Evolutionary conservation across 2,329 filamentous ascomycete genomes (phyloP), one percentile per base, ranked within the genome.

Genomic region (Alternaria sp.): DNA sequence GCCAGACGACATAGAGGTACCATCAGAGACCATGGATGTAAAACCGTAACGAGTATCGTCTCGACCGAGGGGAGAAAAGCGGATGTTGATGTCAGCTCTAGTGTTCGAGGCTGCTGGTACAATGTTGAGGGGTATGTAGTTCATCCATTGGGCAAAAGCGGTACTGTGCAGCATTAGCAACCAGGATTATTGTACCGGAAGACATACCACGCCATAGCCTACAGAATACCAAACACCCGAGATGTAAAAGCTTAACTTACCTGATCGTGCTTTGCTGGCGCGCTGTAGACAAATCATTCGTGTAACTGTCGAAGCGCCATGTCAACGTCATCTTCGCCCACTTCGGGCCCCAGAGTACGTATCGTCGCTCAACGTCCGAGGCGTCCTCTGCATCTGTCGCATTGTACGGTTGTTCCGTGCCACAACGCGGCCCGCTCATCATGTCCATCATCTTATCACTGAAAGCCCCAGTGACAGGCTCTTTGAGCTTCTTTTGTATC

Each of bases 311-410:
- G 47, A 76, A 73, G 12, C 67, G 69, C 64, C 75, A 77, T 0
- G 73, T 76, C 30, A 77, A 49, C 3, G 68, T 57, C 10, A 69
- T 66, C 46, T 72, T 70, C 28, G 72, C 63, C 75, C 75, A 75
- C 37, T 73, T 75, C 6, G 73, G 64, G 12, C 73, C 75, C 73
- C 72, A 76, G 3, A 76, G 56, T 20, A 75, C 71, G 58, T 69
- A 77, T 64, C 74, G 65, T 51, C 64, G 72, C 11, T 65, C 53
- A 6, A 69, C 18, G 25, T 53, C 60, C 4, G 43, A 20, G n/a
- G 20, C n/a, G 9, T 58, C 45, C 5, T 65, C 60, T 3, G 70
- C 68, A 30, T 71, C 70, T 2, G 71, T 70, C 28, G 58, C 65
- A 50, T 75, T 72, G 58, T 73, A 76, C 3, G 63, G 60, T n/a